Percentiles rank a stretch among this genome's conserved stretches.
Evolutionary conservation across 2,329 filamentous ascomycete species (phyloP).

Genomic region (Colletotrichum sp.): DNA sequence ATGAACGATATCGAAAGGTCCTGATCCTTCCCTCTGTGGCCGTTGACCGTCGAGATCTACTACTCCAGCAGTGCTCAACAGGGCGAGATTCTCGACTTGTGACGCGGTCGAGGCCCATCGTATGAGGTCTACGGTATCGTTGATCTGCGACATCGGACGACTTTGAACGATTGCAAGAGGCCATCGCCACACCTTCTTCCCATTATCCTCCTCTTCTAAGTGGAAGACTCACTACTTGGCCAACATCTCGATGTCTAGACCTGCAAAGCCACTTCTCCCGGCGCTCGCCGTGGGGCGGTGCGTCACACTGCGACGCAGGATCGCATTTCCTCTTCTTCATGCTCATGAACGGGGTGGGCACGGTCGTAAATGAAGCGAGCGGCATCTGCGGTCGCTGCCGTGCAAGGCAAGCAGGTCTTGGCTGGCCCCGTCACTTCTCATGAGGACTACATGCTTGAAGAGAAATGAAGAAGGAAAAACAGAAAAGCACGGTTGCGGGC

Average conservation of each 20-base stretch:
- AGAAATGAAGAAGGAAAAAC: neutral
- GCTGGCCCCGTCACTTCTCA: neutral
- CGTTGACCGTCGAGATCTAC: conserved; percentile 6
- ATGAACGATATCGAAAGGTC: conserved; percentile 1
- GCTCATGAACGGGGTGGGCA: neutral
- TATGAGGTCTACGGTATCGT: neutral
- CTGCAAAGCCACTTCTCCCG: neutral
- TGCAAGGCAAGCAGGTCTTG: neutral
- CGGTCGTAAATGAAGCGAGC: neutral
- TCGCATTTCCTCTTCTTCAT: neutral
- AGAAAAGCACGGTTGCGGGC: neutral
- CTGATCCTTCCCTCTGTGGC: neutral
- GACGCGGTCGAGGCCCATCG: conserved; percentile 1
- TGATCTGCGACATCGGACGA: conserved; percentile 6
- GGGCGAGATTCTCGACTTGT: conserved; percentile 7
- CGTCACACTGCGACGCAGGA: neutral
- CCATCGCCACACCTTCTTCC: conserved; percentile 4
- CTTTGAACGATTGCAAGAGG: neutral
- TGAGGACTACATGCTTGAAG: neutral
- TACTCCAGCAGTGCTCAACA: neutral
- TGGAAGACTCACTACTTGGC: neutral
- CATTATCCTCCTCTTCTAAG: neutral
- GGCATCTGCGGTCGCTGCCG: neutral
- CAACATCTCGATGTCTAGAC: neutral
- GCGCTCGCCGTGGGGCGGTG: neutral